phyloP scores from a whole-genome alignment of 129 eudicot species.

The Centaurea solstitialis region DNA sequence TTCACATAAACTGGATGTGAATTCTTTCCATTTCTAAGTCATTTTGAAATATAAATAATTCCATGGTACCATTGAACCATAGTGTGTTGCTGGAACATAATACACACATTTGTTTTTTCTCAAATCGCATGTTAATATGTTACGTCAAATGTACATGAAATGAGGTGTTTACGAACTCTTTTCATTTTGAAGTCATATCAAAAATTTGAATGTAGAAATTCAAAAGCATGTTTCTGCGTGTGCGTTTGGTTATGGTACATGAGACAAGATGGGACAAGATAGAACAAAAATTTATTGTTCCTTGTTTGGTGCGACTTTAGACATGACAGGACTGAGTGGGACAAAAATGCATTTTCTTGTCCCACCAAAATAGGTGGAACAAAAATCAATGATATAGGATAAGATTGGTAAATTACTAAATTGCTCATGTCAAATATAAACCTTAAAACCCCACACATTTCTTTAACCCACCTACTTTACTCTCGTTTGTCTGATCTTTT shows the following conservation, averaged over 20 bases:
- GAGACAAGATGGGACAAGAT: not conserved
- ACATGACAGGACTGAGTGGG: not conserved
- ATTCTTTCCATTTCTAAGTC: not conserved
- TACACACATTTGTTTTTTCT: not conserved
- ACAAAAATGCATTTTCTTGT: not conserved
- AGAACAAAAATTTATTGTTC: not conserved
- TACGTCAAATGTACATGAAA: not conserved
- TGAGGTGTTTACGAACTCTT: not conserved
- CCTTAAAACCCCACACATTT: not conserved
- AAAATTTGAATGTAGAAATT: not conserved
- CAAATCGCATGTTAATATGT: not conserved
- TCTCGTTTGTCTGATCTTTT: not conserved
- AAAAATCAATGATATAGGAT: not conserved
- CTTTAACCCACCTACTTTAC: not conserved
- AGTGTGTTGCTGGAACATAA: not conserved
- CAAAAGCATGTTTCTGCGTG: not conserved
- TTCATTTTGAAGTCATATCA: not conserved
- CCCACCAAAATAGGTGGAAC: not conserved
- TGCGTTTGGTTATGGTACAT: not conserved
- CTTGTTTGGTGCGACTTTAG: not conserved
- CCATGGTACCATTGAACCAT: not conserved
- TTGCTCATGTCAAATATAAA: not conserved
- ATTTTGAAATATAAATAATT: not conserved
- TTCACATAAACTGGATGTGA: no score
- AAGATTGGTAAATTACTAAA: not conserved